These are phyloP conservation scores for Pseudocercospora cruenta DNA, from an alignment of 2,329 filamentous ascomycete genomes.

Conservation along the genomic window DNA sequence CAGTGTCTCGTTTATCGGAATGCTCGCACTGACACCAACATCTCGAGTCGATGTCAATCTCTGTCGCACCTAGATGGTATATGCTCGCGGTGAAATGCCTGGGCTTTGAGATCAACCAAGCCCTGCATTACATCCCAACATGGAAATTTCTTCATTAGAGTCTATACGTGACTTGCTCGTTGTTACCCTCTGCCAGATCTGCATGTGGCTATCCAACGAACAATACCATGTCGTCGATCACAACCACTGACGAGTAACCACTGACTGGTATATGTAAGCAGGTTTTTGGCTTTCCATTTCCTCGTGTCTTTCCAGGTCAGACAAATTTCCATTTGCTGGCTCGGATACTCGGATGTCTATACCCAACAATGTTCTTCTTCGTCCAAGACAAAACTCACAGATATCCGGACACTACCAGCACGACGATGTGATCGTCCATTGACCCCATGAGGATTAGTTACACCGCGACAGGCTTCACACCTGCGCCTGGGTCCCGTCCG, in stretches of 20 bases:
- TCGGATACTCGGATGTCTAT: neutral
- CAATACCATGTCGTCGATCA: neutral
- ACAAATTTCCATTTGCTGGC: neutral
- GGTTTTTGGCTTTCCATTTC: neutral
- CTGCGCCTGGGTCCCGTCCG: neutral
- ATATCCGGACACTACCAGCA: neutral
- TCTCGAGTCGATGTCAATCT: neutral
- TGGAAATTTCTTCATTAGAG: neutral
- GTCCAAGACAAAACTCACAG: neutral
- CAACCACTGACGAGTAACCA: neutral
- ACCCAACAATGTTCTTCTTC: neutral
- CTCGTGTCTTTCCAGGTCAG: neutral
- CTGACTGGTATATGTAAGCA: neutral
- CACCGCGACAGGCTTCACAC: neutral
- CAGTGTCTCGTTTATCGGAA: neutral
- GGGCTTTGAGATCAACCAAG: neutral
- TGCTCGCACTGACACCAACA: neutral
- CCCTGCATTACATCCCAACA: neutral
- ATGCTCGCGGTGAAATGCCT: neutral
- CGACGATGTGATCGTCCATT: conserved; percentile 1
- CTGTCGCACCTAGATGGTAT: neutral
- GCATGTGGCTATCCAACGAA: neutral
- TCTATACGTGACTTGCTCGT: neutral
- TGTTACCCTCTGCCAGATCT: neutral
- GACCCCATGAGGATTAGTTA: neutral